These are phyloP conservation scores for Fusarium denticulatum DNA, from an alignment of 2,329 filamentous ascomycete species.

Conservation along the genomic window DNA sequence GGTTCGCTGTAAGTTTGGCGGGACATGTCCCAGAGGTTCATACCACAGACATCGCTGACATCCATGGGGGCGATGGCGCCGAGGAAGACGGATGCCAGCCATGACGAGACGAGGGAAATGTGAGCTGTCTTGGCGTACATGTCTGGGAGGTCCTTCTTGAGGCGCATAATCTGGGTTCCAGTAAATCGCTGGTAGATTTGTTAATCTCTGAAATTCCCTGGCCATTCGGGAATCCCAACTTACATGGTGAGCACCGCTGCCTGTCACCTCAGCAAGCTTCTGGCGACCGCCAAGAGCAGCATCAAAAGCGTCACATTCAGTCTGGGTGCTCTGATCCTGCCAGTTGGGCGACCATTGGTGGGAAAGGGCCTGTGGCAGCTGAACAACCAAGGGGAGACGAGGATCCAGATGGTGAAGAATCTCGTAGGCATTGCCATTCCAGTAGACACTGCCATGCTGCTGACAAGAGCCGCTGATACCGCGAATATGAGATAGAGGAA, in stretches of 20 bases:
- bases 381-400: constrained; percentile 72
- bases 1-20: constrained; percentile 77
- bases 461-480: constrained; percentile 93
- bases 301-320: constrained; percentile 91
- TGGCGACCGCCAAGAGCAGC: constrained; percentile 71
- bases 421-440: constrained; percentile 75
- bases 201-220: constrained; percentile 18
- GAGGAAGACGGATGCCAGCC: constrained; percentile 89
- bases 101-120: constrained; percentile 95
- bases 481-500: constrained; percentile 76
- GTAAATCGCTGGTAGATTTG: constrained; percentile 78
- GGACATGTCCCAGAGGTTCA: constrained; percentile 95
- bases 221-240: constrained; percentile 45
- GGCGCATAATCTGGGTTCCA: constrained; percentile 93
- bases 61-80: constrained; percentile 89
- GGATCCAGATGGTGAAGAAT: constrained; percentile 70
- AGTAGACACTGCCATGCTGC: constrained; percentile 98
- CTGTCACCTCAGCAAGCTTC: constrained; percentile 80
- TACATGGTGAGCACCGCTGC: constrained; percentile 94
- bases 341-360: constrained; percentile 93
- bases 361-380: constrained; percentile 78
- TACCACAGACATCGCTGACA: constrained; percentile 93
- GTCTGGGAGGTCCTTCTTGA: constrained; percentile 80
- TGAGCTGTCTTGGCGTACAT: constrained; percentile 83
- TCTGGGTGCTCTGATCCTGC: constrained; percentile 96